These are phyloP conservation scores for Cucurbita ficifolia DNA, from an alignment of 306 rosid species.

Conservation along the genomic window DNA sequence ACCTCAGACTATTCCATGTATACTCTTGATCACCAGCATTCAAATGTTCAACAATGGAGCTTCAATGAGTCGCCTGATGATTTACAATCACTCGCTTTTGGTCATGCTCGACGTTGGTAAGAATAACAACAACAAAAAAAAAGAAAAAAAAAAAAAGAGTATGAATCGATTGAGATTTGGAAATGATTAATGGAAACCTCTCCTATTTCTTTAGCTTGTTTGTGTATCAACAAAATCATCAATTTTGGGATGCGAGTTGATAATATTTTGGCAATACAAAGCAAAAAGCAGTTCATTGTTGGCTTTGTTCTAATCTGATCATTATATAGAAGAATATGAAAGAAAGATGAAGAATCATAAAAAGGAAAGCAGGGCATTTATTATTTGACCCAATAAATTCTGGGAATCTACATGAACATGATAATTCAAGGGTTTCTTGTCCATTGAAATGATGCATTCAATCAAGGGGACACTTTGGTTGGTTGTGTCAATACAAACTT, in stretches of 20 bases:
- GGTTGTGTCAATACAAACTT: constrained; percentile 33
- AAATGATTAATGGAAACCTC: neutral
- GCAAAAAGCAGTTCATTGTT: too few relatives aligned
- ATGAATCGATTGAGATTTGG: neutral
- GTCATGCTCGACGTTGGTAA: constrained; percentile 21
- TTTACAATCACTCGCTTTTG: constrained; percentile 58
- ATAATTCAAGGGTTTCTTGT: too few relatives aligned
- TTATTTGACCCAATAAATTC: too few relatives aligned
- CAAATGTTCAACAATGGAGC: constrained; percentile 40
- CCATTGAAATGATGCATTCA: constrained; percentile 20
- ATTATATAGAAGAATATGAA: too few relatives aligned
- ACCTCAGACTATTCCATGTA: constrained; percentile 37
- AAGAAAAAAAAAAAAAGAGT: neutral
- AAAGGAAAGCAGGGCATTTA: too few relatives aligned
- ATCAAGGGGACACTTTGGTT: constrained; percentile 63
- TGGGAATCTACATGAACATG: too few relatives aligned
- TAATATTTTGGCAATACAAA: too few relatives aligned
- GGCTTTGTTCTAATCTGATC: too few relatives aligned
- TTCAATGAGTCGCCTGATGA: constrained; percentile 39
- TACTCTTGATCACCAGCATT: constrained; percentile 36
- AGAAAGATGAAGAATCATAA: too few relatives aligned
- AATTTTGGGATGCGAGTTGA: neutral
- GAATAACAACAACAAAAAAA: too few relatives aligned
- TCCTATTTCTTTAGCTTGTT: neutral
- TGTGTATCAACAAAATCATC: neutral